These are phyloP conservation scores for Pleurotus sapidus DNA, from an alignment of 768 basidiomycete species.

Conservation along the genomic window DNA sequence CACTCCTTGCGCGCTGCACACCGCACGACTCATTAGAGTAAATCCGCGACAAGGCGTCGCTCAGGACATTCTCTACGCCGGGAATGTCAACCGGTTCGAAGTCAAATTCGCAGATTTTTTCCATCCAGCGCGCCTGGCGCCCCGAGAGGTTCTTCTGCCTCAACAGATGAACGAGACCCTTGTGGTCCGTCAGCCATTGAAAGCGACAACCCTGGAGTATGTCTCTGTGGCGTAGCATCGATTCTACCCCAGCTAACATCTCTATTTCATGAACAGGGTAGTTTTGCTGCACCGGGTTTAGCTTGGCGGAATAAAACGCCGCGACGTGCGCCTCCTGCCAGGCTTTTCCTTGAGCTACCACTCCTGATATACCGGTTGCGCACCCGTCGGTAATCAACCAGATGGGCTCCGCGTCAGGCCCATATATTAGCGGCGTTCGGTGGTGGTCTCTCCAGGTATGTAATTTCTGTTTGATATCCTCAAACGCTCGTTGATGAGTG, in stretches of 20 bases:
- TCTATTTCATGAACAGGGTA: slow-evolving; percentile 40
- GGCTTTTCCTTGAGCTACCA: too few species aligned
- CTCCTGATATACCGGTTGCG: too few species aligned
- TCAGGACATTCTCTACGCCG: slow-evolving; percentile 33
- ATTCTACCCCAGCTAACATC: slow-evolving; percentile 33
- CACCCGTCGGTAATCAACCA: too few species aligned
- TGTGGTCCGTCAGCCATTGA: slow-evolving; percentile 30
- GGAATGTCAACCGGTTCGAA: slow-evolving; percentile 29
- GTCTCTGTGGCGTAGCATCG: slow-evolving; percentile 25
- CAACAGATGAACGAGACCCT: slow-evolving; percentile 26
- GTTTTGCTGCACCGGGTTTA: slow-evolving; percentile 30
- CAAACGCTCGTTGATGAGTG: too few species aligned
- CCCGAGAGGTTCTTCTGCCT: slow-evolving; percentile 32
- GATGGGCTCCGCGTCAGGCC: too few species aligned
- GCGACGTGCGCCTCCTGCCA: too few species aligned
- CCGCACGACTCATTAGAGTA: slow-evolving; percentile 13
- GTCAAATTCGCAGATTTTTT: slow-evolving; percentile 35
- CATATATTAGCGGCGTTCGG: too few species aligned
- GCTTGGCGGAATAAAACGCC: slow-evolving; percentile 30
- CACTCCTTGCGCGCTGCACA: slow-evolving; percentile 9
- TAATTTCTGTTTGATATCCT: too few species aligned
- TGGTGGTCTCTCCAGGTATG: too few species aligned
- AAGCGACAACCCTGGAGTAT: slow-evolving; percentile 27
- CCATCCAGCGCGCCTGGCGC: slow-evolving; percentile 34
- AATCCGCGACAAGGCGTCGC: slow-evolving; percentile 37